These are phyloP conservation scores for Pythium graminicola DNA, from an alignment of 352 stramenopile genomes.

Conservation along the genomic window DNA sequence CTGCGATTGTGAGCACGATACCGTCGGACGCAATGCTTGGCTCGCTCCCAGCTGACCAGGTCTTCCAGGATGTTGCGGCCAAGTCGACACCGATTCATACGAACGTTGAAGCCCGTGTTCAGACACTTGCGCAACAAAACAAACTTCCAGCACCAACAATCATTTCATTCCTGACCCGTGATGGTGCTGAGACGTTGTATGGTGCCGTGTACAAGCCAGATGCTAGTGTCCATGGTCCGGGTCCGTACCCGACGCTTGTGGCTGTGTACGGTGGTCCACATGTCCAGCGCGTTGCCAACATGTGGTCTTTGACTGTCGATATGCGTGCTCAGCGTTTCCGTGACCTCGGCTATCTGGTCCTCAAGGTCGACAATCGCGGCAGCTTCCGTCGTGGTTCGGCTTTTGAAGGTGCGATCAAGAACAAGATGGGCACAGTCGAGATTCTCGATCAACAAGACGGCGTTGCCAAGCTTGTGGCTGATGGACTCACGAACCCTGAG, in stretches of 20 bases:
- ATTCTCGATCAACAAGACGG: constrained; percentile 82
- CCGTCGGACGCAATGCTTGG: constrained; percentile 39
- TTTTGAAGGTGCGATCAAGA: constrained; percentile 93
- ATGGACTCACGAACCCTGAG: constrained; percentile 85
- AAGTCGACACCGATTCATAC: constrained; percentile 49
- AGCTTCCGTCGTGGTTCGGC: constrained; percentile 85
- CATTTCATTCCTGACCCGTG: constrained; percentile 76
- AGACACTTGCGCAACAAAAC: constrained; percentile 32
- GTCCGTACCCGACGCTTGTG: constrained; percentile 94
- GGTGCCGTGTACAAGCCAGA: constrained; percentile 93
- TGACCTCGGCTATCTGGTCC: constrained; percentile 91
- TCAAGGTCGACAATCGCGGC: constrained; percentile 96
- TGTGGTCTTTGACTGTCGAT: constrained; percentile 90
- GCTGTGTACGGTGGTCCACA: constrained; percentile 96
- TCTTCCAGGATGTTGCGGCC: constrained; percentile 38
- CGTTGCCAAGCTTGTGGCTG: constrained; percentile 66
- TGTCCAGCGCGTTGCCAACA: constrained; percentile 91
- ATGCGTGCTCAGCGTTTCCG: constrained; percentile 91
- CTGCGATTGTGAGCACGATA: constrained; percentile 43
- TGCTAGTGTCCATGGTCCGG: constrained; percentile 67
- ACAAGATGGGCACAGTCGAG: constrained; percentile 89
- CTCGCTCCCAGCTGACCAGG: constrained; percentile 21
- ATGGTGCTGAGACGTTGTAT: constrained; percentile 83
- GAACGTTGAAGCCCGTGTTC: constrained; percentile 53
- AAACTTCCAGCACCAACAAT: constrained; percentile 62